Evolutionary conservation across 768 basidiomycete genomes (phyloP), one percentile per base, ranked within the genome.

Genomic region (Candolleomyces eurysporus): DNA sequence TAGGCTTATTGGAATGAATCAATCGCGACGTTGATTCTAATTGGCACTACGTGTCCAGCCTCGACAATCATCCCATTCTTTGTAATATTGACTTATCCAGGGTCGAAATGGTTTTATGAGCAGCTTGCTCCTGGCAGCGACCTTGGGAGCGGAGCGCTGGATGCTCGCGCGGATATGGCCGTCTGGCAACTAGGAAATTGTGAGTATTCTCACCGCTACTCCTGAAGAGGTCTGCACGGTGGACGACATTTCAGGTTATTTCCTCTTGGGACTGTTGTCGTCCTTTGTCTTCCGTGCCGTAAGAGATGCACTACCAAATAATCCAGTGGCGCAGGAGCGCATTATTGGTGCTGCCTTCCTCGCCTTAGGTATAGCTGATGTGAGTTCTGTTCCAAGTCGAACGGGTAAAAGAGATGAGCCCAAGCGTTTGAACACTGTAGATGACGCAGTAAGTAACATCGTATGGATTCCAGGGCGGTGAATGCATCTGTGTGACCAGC

Each of bases 161-260:
- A 88, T 51, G 68, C 77, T 42, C 78, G 85, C 40, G 81, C 84
- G 6, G 75, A 73, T 16, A 88, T 89, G 82, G 82, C 81, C 17
- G 79, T 90, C 59, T 84, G 84, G 79, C 90, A 91, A 65, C 73
- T 91, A 10, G 83, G 80, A 32, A 90, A 88, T 62, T 87, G 89
- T 88, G 62, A 51, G 82, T 66, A 9, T 51, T 22, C 22, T 26
- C 46, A 13, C 14, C 10, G 48, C 8, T 45, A 16, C 36, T 55
- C 50, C n/a, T 40, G 46, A 42, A 5, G 45, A 49, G 26, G 26
- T 31, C 54, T n/a, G 43, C 10, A 30, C 30, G 40, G 53, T 14
- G 8, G 21, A 66, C 70, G n/a, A 62, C 31, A 42, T 17, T 39
- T 59, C 48, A 77, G 77, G 74, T 58, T 76, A 76, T 49, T 70